These are phyloP conservation scores for Vaccinium macrocarpon DNA, from an alignment of 148 eudicot genomes.

Conservation along the genomic window DNA sequence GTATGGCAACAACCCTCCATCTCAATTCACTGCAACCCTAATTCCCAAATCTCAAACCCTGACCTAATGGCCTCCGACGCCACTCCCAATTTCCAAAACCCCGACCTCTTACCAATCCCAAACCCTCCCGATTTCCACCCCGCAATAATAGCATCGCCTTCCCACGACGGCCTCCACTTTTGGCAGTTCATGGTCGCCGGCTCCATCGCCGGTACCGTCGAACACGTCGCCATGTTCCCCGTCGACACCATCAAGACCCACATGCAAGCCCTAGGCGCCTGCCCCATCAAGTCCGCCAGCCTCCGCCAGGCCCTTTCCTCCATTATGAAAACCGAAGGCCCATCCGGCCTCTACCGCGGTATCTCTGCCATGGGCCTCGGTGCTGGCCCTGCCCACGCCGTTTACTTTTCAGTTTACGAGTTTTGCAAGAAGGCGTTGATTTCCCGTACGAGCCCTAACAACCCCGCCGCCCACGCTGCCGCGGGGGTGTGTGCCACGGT, in stretches of 20 bases:
- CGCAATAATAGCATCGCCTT: background rate
- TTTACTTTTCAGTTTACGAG: constrained; percentile 12
- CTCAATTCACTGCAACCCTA: background rate
- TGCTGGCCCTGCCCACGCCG: constrained; percentile 19
- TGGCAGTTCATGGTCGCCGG: constrained; percentile 88
- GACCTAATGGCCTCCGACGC: background rate
- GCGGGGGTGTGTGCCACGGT: constrained; percentile 85
- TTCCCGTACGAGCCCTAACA: constrained; percentile 30
- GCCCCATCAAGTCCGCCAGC: constrained; percentile 50
- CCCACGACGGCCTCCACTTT: constrained; percentile 67
- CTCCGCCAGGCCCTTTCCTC: constrained; percentile 51
- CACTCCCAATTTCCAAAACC: constrained; percentile 43
- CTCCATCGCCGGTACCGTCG: constrained; percentile 72
- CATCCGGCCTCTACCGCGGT: constrained; percentile 64
- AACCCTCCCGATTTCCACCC: constrained; percentile 32
- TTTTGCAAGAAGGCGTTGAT: constrained; percentile 44
- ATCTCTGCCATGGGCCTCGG: constrained; percentile 68
- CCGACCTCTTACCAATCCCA: constrained; percentile 48
- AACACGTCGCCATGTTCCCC: constrained; percentile 93
- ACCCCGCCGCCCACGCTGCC: constrained; percentile 56
- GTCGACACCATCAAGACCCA: constrained; percentile 78
- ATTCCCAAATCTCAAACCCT: background rate
- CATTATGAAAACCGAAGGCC: constrained; percentile 57
- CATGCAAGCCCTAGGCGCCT: constrained; percentile 76
- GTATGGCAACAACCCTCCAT: no score